These are phyloP conservation scores for Alternaria burnsii DNA, from an alignment of 2,329 filamentous ascomycete species.

Conservation along the genomic window DNA sequence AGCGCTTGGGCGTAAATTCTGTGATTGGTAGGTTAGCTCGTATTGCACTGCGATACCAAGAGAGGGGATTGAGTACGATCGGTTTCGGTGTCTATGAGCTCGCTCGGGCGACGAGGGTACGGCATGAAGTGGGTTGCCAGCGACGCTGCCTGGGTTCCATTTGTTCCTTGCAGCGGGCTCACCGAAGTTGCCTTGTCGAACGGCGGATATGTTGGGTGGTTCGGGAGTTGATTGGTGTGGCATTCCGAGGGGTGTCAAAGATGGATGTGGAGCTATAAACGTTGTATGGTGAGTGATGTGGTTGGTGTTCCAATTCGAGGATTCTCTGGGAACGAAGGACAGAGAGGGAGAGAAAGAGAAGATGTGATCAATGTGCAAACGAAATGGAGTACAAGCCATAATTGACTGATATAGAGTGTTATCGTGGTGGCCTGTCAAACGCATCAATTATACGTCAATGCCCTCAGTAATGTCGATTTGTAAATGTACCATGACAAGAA, in stretches of 20 bases:
- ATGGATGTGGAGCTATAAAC: background rate
- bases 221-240: background rate
- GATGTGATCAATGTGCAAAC: background rate
- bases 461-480: background rate
- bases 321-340: background rate
- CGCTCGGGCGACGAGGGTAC: background rate
- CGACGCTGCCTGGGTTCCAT: background rate
- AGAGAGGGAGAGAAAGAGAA: background rate
- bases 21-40: background rate
- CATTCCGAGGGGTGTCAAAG: background rate
- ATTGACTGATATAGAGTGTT: background rate
- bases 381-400: background rate
- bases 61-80: background rate
- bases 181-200: background rate
- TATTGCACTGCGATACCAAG: background rate
- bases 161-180: background rate
- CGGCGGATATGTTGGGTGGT: background rate
- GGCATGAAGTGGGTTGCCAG: background rate
- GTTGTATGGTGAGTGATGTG: too few relatives aligned
- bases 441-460: background rate
- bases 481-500: background rate
- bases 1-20: conserved; percentile 33
- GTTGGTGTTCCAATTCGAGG: background rate
- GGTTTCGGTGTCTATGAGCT: conserved; percentile 1
- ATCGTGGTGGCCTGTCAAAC: background rate